These are phyloP conservation scores for Colletotrichum costaricense DNA, from an alignment of 2,329 filamentous ascomycete genomes.

Conservation along the genomic window DNA sequence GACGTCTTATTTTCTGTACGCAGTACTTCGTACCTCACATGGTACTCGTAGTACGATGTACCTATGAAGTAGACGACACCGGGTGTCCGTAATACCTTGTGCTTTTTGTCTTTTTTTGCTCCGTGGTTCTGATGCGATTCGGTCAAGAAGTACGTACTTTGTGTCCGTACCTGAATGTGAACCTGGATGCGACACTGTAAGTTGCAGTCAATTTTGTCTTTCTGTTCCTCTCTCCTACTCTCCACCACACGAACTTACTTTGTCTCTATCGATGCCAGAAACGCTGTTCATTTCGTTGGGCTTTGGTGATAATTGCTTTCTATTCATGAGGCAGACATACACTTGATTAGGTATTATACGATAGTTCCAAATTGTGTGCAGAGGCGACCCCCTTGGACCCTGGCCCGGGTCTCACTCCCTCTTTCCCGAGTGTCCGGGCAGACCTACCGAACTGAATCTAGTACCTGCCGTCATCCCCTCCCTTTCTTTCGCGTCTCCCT, in stretches of 20 bases:
- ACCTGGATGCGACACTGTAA: not conserved
- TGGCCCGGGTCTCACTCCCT: conserved; percentile 13
- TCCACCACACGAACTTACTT: not conserved
- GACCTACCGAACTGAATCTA: conserved; percentile 12
- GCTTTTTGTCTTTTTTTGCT: not conserved
- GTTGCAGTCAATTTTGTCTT: not conserved
- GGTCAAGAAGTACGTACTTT: not conserved
- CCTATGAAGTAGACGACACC: too few relatives aligned
- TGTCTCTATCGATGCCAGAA: not conserved
- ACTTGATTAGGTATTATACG: too few relatives aligned
- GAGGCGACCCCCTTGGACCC: not conserved
- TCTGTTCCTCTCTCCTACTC: not conserved
- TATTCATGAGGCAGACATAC: too few relatives aligned
- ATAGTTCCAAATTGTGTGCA: not conserved
- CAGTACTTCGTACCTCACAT: not conserved
- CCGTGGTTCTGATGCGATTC: not conserved
- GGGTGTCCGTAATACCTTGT: too few relatives aligned
- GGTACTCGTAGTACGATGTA: too few relatives aligned
- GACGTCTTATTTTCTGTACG: not conserved
- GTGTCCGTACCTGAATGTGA: not conserved
- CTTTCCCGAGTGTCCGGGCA: conserved; percentile 25
- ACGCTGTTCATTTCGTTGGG: not conserved
- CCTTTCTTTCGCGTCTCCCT: not conserved
- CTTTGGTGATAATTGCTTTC: not conserved
- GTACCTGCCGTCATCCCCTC: conserved; percentile 24